phyloP scores from a whole-genome alignment of 2,329 filamentous ascomycete species.

The Calonectria leucothoes region DNA sequence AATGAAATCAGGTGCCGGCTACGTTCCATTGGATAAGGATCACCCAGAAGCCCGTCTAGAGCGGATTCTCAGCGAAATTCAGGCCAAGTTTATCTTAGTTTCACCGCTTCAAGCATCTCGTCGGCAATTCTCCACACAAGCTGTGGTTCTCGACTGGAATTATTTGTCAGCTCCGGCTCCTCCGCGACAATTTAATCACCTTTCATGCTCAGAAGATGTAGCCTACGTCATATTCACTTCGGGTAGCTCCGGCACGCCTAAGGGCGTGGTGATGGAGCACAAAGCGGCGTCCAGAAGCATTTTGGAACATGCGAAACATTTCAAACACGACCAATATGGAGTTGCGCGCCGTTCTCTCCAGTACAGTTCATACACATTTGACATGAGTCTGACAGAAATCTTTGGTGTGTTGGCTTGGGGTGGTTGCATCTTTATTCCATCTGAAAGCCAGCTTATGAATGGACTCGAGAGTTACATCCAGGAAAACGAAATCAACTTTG shows the following conservation, averaged over 20 bases:
- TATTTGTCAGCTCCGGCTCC: not conserved
- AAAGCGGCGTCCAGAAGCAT: not conserved
- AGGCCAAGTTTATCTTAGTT: not conserved
- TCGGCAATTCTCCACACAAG: not conserved
- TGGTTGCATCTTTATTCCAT: not conserved
- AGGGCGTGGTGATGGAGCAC: not conserved
- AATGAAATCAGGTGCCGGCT: not conserved
- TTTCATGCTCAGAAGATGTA: not conserved
- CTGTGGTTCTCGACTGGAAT: not conserved
- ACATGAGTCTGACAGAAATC: not conserved
- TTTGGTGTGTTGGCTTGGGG: not conserved
- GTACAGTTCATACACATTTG: not conserved
- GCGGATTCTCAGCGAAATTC: not conserved
- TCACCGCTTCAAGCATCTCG: not conserved
- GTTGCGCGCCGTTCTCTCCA: not conserved
- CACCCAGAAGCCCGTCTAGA: not conserved
- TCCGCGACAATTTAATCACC: not conserved
- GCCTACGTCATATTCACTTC: not conserved
- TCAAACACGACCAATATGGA: not conserved
- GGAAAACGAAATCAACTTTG: not conserved
- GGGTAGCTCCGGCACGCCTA: not conserved
- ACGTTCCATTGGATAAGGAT: not conserved
- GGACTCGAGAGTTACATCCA: not conserved
- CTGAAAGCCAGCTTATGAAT: not conserved
- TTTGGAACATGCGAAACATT: not conserved